Conservation (phyloP, 2,329 filamentous ascomycete genomes). For the Chaetomium sp. region DNA sequence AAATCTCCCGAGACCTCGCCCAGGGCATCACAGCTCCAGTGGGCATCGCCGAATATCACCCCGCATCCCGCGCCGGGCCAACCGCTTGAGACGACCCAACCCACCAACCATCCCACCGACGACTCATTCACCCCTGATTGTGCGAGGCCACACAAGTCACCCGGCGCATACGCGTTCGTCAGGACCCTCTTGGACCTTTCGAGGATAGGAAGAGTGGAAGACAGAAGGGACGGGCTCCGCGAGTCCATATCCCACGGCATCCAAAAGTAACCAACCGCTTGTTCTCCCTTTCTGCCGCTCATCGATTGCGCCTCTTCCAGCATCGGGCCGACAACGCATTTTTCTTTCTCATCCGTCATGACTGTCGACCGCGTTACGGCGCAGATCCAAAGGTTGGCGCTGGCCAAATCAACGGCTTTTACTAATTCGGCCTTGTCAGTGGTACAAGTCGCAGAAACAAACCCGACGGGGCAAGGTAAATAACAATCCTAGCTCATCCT, state of each 20-base stretch:
- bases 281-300: neutral
- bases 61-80: no score
- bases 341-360: neutral
- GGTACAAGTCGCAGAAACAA: neutral
- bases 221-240: neutral
- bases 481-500: no score
- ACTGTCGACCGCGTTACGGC: neutral
- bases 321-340: neutral
- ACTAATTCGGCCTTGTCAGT: constrained; percentile 8
- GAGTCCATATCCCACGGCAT: neutral
- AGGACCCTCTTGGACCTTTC: neutral
- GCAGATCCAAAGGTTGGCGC: neutral
- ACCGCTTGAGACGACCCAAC: no score
- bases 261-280: neutral
- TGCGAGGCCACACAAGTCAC: no score
- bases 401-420: neutral
- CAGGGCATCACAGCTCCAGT: no score
- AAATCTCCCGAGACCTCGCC: no score
- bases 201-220: neutral
- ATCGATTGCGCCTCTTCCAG: neutral
- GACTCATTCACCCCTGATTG: no score
- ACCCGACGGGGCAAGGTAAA: neutral
- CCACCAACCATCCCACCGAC: no score
- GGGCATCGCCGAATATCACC: no score
- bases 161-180: no score